Evolutionary conservation across 352 stramenopile species (phyloP).

Genomic region (Thraustochytrium sp.): DNA sequence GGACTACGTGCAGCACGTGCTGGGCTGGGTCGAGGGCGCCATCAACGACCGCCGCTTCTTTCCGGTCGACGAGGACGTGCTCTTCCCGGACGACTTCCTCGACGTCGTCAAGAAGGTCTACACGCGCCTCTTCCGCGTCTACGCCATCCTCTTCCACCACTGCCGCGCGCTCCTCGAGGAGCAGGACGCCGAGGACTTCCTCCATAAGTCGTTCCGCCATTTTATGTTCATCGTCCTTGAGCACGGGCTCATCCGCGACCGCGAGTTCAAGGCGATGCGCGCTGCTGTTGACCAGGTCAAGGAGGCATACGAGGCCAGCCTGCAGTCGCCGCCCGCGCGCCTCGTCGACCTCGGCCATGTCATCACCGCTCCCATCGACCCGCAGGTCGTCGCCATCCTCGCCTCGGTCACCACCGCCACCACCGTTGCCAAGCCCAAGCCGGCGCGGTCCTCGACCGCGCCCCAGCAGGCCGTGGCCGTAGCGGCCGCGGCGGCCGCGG

Average conservation of each 20-base stretch:
- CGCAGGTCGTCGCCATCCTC: not conserved
- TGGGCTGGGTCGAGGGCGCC: constrained; percentile 79
- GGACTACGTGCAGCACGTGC: constrained; percentile 84
- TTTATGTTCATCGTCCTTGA: constrained; percentile 40
- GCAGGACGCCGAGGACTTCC: constrained; percentile 6
- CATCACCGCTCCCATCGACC: not conserved
- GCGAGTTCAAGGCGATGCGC: constrained; percentile 6
- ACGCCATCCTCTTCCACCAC: constrained; percentile 91
- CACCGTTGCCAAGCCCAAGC: too few species aligned
- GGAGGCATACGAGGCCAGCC: not conserved
- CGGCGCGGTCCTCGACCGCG: not conserved
- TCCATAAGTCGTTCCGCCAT: constrained; percentile 18
- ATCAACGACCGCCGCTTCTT: constrained; percentile 60
- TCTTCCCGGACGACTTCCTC: constrained; percentile 72
- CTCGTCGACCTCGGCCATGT: not conserved
- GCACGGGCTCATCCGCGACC: not conserved
- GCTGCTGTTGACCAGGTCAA: constrained; percentile 4
- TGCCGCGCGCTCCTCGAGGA: constrained; percentile 82
- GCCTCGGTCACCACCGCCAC: not conserved
- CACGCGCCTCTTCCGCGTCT: constrained; percentile 86
- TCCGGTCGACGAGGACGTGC: not conserved
- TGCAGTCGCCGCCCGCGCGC: not conserved
- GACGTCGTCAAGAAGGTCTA: constrained; percentile 83
- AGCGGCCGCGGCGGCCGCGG: not conserved
- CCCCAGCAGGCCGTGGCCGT: not conserved